Conservation (phyloP, 2,329 filamentous ascomycete genomes). For the Aspergillus amoenus region DNA sequence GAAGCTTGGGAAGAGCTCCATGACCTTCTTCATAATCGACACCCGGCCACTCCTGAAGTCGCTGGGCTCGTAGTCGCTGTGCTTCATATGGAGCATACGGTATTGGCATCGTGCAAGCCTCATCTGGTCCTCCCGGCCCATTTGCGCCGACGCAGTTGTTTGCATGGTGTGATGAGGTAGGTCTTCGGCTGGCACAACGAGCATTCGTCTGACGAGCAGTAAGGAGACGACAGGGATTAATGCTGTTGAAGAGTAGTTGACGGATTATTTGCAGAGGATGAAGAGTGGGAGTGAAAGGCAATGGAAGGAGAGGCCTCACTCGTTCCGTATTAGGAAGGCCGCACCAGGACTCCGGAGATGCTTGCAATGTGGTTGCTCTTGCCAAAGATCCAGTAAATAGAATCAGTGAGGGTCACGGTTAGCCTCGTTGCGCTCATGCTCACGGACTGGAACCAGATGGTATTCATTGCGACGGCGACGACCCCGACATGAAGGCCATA, state of each 20-base stretch:
- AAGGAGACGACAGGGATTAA: neutral
- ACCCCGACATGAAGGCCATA: slow-evolving; percentile 4
- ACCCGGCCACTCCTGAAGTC: neutral
- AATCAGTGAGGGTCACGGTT: neutral
- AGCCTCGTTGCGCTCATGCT: neutral
- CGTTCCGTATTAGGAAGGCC: neutral
- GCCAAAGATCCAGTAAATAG: no score
- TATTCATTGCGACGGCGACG: slow-evolving; percentile 13
- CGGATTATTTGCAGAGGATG: neutral
- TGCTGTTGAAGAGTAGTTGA: neutral
- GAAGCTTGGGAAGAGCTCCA: neutral
- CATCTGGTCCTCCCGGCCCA: neutral
- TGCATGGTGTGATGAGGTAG: neutral
- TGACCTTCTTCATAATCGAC: neutral
- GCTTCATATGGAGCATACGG: neutral
- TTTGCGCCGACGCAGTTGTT: neutral
- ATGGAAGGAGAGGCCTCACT: neutral
- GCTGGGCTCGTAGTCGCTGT: neutral
- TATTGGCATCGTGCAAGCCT: neutral
- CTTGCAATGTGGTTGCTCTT: neutral
- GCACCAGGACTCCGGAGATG: neutral
- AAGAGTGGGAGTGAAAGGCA: neutral
- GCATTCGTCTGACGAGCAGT: neutral
- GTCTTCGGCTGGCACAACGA: neutral
- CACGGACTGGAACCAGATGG: slow-evolving; percentile 16